Evolutionary conservation across 2,329 filamentous ascomycete genomes (phyloP).

Genomic region (Fusarium burgessii): DNA sequence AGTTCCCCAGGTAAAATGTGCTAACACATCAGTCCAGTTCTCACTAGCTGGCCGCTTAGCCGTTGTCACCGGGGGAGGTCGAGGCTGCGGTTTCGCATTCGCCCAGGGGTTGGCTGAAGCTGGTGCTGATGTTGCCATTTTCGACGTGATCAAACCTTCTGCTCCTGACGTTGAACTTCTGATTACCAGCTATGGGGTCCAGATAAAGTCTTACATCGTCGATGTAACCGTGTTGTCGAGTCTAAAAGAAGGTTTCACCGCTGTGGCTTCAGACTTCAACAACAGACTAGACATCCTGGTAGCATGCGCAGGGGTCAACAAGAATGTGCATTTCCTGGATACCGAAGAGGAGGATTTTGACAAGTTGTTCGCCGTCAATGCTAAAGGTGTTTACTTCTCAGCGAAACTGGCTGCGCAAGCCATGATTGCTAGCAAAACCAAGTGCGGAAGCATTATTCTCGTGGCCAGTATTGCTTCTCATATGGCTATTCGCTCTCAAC

Average conservation of each 20-base stretch:
- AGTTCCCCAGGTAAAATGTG: neutral
- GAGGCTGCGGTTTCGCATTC: conserved; percentile 72
- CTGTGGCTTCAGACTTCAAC: conserved; percentile 57
- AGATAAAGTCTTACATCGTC: conserved; percentile 63
- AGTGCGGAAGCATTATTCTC: conserved; percentile 64
- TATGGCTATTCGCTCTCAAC: conserved; percentile 62
- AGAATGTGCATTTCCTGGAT: conserved; percentile 69
- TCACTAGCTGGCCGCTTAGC: conserved; percentile 60
- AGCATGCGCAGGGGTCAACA: conserved; percentile 69
- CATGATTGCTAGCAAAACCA: conserved; percentile 64
- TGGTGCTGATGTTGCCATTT: conserved; percentile 68
- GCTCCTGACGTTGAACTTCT: conserved; percentile 61
- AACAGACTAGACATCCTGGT: conserved; percentile 67
- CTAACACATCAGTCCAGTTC: conserved; percentile 49
- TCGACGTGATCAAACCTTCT: conserved; percentile 66
- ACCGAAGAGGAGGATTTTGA: conserved; percentile 74
- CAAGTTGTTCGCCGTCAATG: conserved; percentile 72
- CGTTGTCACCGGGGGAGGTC: conserved; percentile 64
- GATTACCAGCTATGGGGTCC: conserved; percentile 54
- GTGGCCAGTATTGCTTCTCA: conserved; percentile 66
- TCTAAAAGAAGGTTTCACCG: conserved; percentile 63
- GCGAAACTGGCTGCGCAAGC: conserved; percentile 62
- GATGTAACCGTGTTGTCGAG: conserved; percentile 59
- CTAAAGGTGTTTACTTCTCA: conserved; percentile 72
- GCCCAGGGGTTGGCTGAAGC: conserved; percentile 68